phyloP scores from a whole-genome alignment of 441 rosid species.

The Dalechampia spathulata region DNA sequence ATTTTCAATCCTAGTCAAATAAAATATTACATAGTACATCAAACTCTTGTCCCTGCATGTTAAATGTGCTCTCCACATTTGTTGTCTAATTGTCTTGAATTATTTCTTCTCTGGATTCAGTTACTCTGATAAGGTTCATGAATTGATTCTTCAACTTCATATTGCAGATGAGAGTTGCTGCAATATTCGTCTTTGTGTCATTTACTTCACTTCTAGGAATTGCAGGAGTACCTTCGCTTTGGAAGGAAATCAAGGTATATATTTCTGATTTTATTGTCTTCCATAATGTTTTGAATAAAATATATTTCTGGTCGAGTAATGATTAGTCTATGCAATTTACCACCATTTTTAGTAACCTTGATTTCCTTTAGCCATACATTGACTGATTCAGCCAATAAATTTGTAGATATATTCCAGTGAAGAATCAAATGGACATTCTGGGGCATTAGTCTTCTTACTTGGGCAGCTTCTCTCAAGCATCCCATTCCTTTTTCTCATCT shows the following conservation, averaged over 20 bases:
- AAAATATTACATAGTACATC: too few species aligned
- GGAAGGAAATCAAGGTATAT: conserved; percentile 76
- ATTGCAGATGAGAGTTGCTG: conserved; percentile 86
- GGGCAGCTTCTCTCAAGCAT: conserved; percentile 96
- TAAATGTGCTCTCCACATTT: not conserved
- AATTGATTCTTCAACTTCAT: conserved; percentile 8
- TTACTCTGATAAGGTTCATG: not conserved
- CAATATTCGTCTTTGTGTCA: conserved; percentile 76
- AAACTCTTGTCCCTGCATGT: conserved; percentile 1
- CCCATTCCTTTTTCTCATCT: conserved; percentile 90
- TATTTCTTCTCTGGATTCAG: not conserved
- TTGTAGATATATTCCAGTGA: conserved; percentile 76
- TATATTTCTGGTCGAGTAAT: not conserved
- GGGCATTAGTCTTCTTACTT: conserved; percentile 75
- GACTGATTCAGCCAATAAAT: conserved; percentile 4
- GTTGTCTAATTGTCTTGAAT: not conserved
- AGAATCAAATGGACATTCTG: conserved; percentile 84
- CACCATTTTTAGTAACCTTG: not conserved
- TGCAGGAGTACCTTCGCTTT: conserved; percentile 68
- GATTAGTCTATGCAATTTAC: too few species aligned
- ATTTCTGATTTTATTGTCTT: not conserved
- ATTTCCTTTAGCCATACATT: not conserved
- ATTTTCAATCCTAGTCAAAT: too few species aligned
- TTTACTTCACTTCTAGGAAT: conserved; percentile 85
- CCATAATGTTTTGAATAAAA: too few species aligned